Base-by-base conservation (phyloP, 2,329 filamentous ascomycete species). In the Curvularia hawaiiensis region DNA sequence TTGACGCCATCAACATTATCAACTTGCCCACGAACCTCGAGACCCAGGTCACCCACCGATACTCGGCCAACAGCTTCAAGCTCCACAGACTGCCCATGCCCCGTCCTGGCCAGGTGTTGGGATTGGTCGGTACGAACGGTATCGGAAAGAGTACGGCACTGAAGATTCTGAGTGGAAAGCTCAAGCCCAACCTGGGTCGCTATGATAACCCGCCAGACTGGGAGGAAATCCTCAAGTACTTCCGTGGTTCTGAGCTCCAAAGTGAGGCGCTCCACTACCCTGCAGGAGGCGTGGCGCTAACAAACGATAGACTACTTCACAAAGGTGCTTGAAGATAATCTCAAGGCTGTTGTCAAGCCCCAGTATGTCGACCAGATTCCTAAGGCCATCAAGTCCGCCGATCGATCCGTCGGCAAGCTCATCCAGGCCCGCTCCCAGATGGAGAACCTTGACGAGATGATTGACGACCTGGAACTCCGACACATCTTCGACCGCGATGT, bases 31-130 rank as follows among this genome's bases (percentile, higher is more conserved):
- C 95, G 78, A 99, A 99, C 81, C 90, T 99, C 79, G 95, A 99
- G 80, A 96, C 90, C 66, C 91, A 98, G 79, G 92, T 99, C 74
- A 98, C 95, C 68, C 96, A 99, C 79, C 90, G 95, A 76, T 99
- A 99, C 84, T 96, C 94, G 54, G 94, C 95, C 78, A 99, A 99
- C 85, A 97, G 93, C 82, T 99, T 99, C 88, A 99, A 99, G 85
- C 88, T 99, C 67, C 95, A 99, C 80, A 89, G 96, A 70, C 85
- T 98, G 74, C 95, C 96, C 56, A 97, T 94, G 86, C 95, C 95
- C 63, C 89, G 95, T 60, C 94, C 95, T 31, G 95, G 95, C 62
- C 92, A 98, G 76, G 96, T 99, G 30, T 82, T 99, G 56, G 95
- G 95, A 83, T 85, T 99, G 51, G 96, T 99, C 44, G 96, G 95